phyloP scores from a whole-genome alignment of 495 filamentous ascomycete species.

The Recurvomyces mirabilis region DNA sequence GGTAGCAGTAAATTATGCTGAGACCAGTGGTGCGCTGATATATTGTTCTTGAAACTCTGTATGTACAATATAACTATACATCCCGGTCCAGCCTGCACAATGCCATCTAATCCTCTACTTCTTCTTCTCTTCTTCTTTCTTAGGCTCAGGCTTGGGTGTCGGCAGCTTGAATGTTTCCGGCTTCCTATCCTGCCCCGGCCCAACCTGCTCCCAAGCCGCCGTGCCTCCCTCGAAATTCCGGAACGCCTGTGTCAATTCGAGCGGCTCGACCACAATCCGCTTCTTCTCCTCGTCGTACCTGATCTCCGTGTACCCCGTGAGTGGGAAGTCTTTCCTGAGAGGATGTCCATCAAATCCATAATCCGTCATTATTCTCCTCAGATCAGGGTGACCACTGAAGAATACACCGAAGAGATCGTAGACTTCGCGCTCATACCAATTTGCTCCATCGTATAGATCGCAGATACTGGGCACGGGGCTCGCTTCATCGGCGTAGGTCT shows the following conservation, averaged over 20 bases:
- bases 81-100: no score
- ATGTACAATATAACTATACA: slow-evolving; percentile 19
- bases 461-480: slow-evolving; percentile 86
- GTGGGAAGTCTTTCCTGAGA: slow-evolving; percentile 91
- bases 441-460: slow-evolving; percentile 79
- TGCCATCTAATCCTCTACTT: slow-evolving; percentile 4
- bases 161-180: slow-evolving; percentile 91
- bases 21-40: no score
- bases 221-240: slow-evolving; percentile 78
- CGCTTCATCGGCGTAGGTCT: slow-evolving; percentile 97
- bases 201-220: slow-evolving; percentile 81
- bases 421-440: slow-evolving; percentile 98
- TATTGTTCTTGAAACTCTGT: background rate
- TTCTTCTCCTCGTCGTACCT: slow-evolving; percentile 99
- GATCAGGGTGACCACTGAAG: slow-evolving; percentile 88
- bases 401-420: slow-evolving; percentile 98
- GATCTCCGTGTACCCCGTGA: slow-evolving; percentile 98
- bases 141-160: slow-evolving; percentile 85
- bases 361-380: slow-evolving; percentile 98
- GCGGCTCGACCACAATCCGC: slow-evolving; percentile 91
- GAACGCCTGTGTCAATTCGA: slow-evolving; percentile 98
- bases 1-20: no score
- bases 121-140: slow-evolving; percentile 84
- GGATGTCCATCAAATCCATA: slow-evolving; percentile 99
- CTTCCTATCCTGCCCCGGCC: slow-evolving; percentile 62